Conservation (phyloP, 164 flowering plant species). For the Amborella trichopoda region DNA sequence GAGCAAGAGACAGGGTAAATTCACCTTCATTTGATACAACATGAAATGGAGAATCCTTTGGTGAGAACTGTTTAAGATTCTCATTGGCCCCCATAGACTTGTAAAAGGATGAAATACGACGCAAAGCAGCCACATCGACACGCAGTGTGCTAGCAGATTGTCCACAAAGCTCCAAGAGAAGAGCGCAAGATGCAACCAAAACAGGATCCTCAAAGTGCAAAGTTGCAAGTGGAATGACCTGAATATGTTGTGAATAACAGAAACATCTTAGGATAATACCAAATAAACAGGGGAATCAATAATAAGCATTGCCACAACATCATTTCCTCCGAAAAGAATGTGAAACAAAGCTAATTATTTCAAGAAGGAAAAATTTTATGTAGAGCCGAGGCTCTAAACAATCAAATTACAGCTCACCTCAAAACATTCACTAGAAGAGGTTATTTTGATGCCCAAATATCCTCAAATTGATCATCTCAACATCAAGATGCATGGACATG, state of each 20-base stretch:
- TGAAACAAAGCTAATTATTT: too few relatives aligned
- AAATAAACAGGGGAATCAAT: not conserved
- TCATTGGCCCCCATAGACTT: constrained; percentile 29
- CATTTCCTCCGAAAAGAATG: too few relatives aligned
- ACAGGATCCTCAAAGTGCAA: constrained; percentile 68
- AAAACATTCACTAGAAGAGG: too few relatives aligned
- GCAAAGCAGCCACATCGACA: constrained; percentile 71
- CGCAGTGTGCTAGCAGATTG: constrained; percentile 69
- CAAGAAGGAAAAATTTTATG: too few relatives aligned
- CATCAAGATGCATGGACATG: too few relatives aligned
- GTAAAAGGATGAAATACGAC: constrained; percentile 68
- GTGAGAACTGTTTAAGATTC: constrained; percentile 29
- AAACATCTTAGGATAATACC: not conserved
- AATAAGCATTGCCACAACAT: too few relatives aligned
- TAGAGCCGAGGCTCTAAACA: too few relatives aligned
- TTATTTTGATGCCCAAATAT: too few relatives aligned
- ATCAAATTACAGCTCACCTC: too few relatives aligned
- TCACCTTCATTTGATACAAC: constrained; percentile 35
- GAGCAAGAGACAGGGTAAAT: constrained; percentile 62
- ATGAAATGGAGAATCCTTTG: constrained; percentile 46
- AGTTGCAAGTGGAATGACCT: constrained; percentile 88
- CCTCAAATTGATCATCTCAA: too few relatives aligned
- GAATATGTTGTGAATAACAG: constrained; percentile 11
- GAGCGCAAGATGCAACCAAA: constrained; percentile 82
- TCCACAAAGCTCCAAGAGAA: constrained; percentile 93